Evolutionary conservation across 1,139 yeast genomes (phyloP), one percentile per base, ranked within the genome.

Genomic region (Ashbya aceris): DNA sequence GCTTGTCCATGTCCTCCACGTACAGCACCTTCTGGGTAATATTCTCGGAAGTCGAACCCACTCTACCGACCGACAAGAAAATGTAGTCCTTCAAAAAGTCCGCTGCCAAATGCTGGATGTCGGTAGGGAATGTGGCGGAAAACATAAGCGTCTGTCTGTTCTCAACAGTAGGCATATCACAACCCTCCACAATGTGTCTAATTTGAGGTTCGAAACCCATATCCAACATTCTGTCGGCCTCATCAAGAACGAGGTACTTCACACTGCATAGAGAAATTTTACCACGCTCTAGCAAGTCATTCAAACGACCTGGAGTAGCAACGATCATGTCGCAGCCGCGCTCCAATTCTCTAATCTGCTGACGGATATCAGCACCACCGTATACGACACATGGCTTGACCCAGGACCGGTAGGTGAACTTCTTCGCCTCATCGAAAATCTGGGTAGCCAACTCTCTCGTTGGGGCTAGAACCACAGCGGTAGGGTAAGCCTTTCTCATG

Each of bases 201-300:
- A 91, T 91, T 75, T 91, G 98, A 52, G 97, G 97, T 74, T 91
- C 98, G 71, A 91, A 91, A 76, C 98, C 98, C 98, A 91, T 91
- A 80, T 91, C 98, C 71, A 91, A 79, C 98, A 91, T 91, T 75
- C 98, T 85, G 71, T 91, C 98, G 62, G 98, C 98, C 76, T 91
- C 98, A 70, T 91, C 98, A 53, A 91, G 76, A 40, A 91, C 97
- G 65, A 91, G 76, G 69, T 86, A 91, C 68, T 84, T 86, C 69
- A 91, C 87, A 70, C 85, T 86, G 53, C 78, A 75, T 60, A 91
- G 74, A 36, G 96, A 87, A 54, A 91, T 85, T 61, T 80, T 75
- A 60, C 97, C 96, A 72, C 96, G 83, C 71, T 87, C 96, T 55
- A 91, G 73, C 66, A 91, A 74, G 69, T 91, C 98, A 65, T 83